phyloP scores from a whole-genome alignment of 2,329 filamentous ascomycete genomes.

The Salinomyces thailandicus region DNA sequence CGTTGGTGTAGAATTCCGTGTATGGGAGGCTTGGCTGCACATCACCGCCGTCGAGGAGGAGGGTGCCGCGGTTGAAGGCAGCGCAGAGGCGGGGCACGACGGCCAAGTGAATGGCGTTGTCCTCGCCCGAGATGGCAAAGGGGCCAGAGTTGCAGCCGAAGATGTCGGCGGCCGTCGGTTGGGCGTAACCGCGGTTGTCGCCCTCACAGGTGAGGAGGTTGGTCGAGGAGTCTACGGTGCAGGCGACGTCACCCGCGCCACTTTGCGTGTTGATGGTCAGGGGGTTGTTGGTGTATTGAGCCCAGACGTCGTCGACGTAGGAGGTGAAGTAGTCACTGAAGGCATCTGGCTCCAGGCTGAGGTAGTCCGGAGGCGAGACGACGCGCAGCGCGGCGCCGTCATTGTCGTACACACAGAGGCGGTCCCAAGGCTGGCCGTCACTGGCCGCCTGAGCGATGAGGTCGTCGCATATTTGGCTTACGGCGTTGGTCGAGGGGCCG shows the following conservation, averaged over 20 bases:
- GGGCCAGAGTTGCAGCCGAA: slow-evolving; percentile 57
- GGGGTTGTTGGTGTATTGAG: slow-evolving; percentile 34
- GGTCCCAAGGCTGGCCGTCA: slow-evolving; percentile 53
- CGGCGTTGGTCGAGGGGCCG: slow-evolving; percentile 49
- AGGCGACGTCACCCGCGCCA: slow-evolving; percentile 42
- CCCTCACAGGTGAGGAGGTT: slow-evolving; percentile 33
- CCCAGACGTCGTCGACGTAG: slow-evolving; percentile 44
- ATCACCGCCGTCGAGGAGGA: slow-evolving; percentile 43
- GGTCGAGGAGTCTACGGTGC: slow-evolving; percentile 25
- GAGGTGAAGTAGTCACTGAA: slow-evolving; percentile 42
- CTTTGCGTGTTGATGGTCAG: slow-evolving; percentile 57
- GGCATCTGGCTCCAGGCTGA: slow-evolving; percentile 33
- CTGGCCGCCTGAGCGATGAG: slow-evolving; percentile 43
- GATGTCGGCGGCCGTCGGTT: slow-evolving; percentile 53
- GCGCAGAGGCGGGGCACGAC: slow-evolving; percentile 66
- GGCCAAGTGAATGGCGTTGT: slow-evolving; percentile 38
- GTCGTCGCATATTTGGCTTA: slow-evolving; percentile 44
- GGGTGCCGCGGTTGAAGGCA: slow-evolving; percentile 63
- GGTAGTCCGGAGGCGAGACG: slow-evolving; percentile 32
- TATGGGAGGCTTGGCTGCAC: slow-evolving; percentile 33
- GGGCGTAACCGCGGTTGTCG: slow-evolving; percentile 39
- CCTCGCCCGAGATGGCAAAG: slow-evolving; percentile 38
- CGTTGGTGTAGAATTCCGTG: slow-evolving; percentile 36
- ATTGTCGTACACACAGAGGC: slow-evolving; percentile 41
- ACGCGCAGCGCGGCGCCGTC: slow-evolving; percentile 29